Percentiles rank a stretch among this genome's conserved stretches.
Conservation (phyloP, 2,329 filamentous ascomycete species). For the Magnaporthiopsis poae region DNA sequence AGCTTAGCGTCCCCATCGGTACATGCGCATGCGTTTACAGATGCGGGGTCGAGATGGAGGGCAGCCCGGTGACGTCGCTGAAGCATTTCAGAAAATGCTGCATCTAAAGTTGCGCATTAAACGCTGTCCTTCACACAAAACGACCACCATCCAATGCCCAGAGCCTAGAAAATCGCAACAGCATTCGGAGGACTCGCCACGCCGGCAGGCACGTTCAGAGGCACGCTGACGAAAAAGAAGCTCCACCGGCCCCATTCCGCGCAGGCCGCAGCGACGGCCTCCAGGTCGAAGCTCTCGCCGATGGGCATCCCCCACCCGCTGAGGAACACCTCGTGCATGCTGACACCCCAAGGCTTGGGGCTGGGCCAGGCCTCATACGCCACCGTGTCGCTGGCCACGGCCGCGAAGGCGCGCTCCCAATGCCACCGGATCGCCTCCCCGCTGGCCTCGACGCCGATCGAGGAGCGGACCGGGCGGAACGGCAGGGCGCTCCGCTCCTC, state of each 20-base stretch:
- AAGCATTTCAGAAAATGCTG: too few relatives aligned
- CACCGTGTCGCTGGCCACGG: slow-evolving; percentile 32
- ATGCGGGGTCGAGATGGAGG: too few relatives aligned
- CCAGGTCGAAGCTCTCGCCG: slow-evolving; percentile 38
- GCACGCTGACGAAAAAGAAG: slow-evolving; percentile 31
- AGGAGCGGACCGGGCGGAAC: slow-evolving; percentile 19
- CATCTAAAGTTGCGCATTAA: too few relatives aligned
- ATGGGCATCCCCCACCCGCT: slow-evolving; percentile 43
- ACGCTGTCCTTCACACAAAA: too few relatives aligned
- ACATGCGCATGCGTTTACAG: too few relatives aligned
- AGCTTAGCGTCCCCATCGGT: too few relatives aligned
- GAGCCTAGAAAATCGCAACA: slow-evolving; percentile 25
- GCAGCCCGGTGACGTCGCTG: too few relatives aligned
- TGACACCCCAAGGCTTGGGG: neutral
- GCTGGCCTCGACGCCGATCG: slow-evolving; percentile 28
- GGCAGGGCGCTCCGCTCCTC: slow-evolving; percentile 15
- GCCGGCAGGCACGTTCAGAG: slow-evolving; percentile 26
- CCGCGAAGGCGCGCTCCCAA: slow-evolving; percentile 35
- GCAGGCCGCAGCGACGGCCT: slow-evolving; percentile 27
- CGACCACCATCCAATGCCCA: too few relatives aligned
- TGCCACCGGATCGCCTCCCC: slow-evolving; percentile 30
- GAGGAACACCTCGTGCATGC: slow-evolving; percentile 31
- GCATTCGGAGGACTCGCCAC: slow-evolving; percentile 30
- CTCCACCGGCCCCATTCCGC: slow-evolving; percentile 23
- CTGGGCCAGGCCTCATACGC: slow-evolving; percentile 32